These are phyloP conservation scores for Mucor racemosus DNA, from an alignment of 371 early-diverging fungal species.

Conservation along the genomic window DNA sequence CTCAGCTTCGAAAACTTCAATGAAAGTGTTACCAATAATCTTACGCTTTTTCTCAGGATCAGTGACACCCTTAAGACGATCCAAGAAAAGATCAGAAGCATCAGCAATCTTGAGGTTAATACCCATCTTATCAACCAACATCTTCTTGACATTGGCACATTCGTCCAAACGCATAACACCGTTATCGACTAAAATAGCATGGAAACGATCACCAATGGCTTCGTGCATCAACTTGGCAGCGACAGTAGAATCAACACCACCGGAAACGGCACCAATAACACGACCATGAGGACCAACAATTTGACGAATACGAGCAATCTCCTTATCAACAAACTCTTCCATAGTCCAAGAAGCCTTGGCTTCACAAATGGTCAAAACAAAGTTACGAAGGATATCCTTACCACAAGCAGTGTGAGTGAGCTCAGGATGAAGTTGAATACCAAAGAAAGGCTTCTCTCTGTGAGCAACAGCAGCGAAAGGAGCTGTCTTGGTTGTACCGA, in stretches of 20 bases:
- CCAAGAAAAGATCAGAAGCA: conserved; percentile 88
- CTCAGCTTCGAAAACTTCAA: conserved; percentile 96
- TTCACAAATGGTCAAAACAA: conserved; percentile 86
- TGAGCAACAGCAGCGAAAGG: conserved; percentile 91
- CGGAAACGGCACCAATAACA: conserved; percentile 96
- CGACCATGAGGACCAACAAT: conserved; percentile 92
- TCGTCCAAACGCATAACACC: conserved; percentile 98
- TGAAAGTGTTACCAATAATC: conserved; percentile 98
- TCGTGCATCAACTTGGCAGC: conserved; percentile 96
- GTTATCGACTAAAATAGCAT: conserved; percentile 97
- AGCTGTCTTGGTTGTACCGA: conserved; percentile 87
- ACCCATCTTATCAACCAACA: conserved; percentile 85
- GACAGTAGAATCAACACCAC: conserved; percentile 97
- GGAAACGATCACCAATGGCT: conserved; percentile 98
- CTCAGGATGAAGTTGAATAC: conserved; percentile 98
- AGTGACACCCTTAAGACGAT: conserved; percentile 85
- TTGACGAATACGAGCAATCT: conserved; percentile 89
- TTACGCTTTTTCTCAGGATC: conserved; percentile 97
- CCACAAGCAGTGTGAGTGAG: conserved; percentile 96
- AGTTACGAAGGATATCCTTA: conserved; percentile 84
- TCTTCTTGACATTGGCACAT: conserved; percentile 82
- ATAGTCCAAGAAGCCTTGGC: conserved; percentile 93
- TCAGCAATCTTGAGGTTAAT: conserved; percentile 95
- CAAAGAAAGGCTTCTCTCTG: conserved; percentile 79
- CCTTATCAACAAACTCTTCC: conserved; percentile 95